Base-by-base conservation (phyloP, 108 stramenopile genomes). In the Conticribra weissflogii region DNA sequence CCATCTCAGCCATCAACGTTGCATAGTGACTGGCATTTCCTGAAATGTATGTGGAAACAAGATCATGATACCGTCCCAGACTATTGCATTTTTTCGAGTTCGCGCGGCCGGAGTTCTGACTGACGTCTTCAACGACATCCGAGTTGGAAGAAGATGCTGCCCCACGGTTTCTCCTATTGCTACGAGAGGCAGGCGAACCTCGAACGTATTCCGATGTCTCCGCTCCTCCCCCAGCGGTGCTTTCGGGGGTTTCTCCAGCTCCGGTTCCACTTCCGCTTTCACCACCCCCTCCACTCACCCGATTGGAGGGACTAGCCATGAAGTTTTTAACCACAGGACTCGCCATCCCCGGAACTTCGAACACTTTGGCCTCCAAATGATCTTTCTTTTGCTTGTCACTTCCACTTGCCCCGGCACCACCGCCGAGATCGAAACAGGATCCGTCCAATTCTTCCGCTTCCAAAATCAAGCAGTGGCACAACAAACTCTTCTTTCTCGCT, bases 401-500 rank as follows among this genome's bases (percentile, higher is more conserved):
- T 9, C 54, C 41, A 22, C 57, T 25, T 5, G 25, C 57, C 29
- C 25, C 22, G 8, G 22, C 18, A n/a, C 46, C 23, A 19, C 31
- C 47, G 58, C 57, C 18, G 19, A 23, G 15, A 27, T 17, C 41
- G 46, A 3, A 27, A 54, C 23, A 28, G 21, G 34, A 24, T 0
- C 69, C 59, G 47, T 71, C 74, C 27, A 76, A 19, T 47, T 72
- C 68, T 8, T 75, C 61, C 12, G 47, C 41, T 30, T 76, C 71
- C 67, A 82, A 21, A 12, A 70, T 31, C 21, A 84, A 47, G 57
- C 86, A 87, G 14, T 84, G 86, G 0, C 86, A 81, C 23, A 91
- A 65, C 27, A 85, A 63, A 31, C 85, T 53, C 61, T 89, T 91
- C 61, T 91, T 91, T 83, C 90, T 78, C n/a, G 90, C 90, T 7